Base-by-base conservation (phyloP, 176 grass and related monocot genomes). In the Cocos nucifera region DNA sequence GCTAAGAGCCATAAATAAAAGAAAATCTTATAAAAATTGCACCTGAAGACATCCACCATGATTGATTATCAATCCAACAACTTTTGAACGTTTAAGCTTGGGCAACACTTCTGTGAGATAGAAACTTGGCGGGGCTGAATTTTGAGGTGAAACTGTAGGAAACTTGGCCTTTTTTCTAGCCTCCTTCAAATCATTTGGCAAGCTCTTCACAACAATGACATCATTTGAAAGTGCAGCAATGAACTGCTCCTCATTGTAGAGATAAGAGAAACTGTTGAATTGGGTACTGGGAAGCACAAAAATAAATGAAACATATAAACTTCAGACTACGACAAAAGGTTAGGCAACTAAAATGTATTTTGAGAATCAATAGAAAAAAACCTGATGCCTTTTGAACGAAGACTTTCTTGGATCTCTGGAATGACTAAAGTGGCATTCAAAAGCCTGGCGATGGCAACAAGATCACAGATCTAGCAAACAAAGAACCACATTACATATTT, bases 31-130 rank as follows among this genome's bases (percentile, higher is more conserved):
- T 6, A 55, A 20, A 52, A 56, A 56, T 63, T 26, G 39, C 60
- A 98, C 87, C 93, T 98, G 71, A 77, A 98, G 93, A 78, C 93
- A 98, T 64, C 86, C 83, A 73, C 93, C 93, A 83, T 82, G 73
- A 69, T 78, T 85, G 73, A 98, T 58, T 65, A 98, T 79, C 69
- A 98, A 77, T 39, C 93, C 88, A 76, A 92, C 64, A 63, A 88
- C 93, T 76, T 92, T 98, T 27, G 93, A 89, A 68, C 89, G 72
- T 55, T 70, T 74, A 78, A 98, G 71, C 81, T 74, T 92, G 17
- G 93, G 84, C 63, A 92, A 81, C 52, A 98, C 79, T 78, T 79
- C 74, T 76, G 59, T 66, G 50, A 78, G 75, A 62, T 92, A 98
- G 73, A 86, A 98, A 65, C 75, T 80, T 67, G 88, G 82, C 28